Percentiles rank a stretch among this genome's conserved stretches.
phyloP scores from a whole-genome alignment of 129 eudicot species.

The Arctium lappa region DNA sequence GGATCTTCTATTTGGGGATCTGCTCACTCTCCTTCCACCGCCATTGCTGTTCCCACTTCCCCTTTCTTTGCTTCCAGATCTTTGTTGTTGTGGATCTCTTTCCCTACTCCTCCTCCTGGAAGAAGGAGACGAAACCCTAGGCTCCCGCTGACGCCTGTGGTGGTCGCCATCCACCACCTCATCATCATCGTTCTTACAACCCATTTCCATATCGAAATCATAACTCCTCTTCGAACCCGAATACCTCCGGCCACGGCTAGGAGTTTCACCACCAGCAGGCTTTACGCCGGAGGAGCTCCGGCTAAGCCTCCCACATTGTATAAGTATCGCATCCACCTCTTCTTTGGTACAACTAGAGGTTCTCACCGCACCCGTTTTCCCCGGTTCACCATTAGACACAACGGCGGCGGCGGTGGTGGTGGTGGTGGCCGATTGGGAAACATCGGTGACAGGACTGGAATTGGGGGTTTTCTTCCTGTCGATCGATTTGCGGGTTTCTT shows the following conservation, averaged over 20 bases:
- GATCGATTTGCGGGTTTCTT: slow-evolving; percentile 31
- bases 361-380: slow-evolving; percentile 46
- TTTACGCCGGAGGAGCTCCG: slow-evolving; percentile 78
- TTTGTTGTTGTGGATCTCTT: slow-evolving; percentile 54
- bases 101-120: slow-evolving; percentile 70
- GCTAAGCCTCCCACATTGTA: slow-evolving; percentile 95
- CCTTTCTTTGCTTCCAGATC: slow-evolving; percentile 75
- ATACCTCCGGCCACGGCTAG: slow-evolving; percentile 53
- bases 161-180: slow-evolving; percentile 39
- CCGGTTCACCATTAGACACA: slow-evolving; percentile 12
- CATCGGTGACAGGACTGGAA: slow-evolving; percentile 4
- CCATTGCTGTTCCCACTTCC: slow-evolving; percentile 15
- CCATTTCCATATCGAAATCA: slow-evolving; percentile 73
- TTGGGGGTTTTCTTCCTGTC: slow-evolving; percentile 31
- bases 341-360: slow-evolving; percentile 91
- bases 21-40: slow-evolving; percentile 65
- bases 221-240: slow-evolving; percentile 85
- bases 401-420: not conserved
- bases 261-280: slow-evolving; percentile 28
- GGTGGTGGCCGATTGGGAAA: not conserved
- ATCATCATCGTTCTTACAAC: slow-evolving; percentile 34
- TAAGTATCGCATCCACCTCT: slow-evolving; percentile 88
- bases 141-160: slow-evolving; percentile 46
- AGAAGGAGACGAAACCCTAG: slow-evolving; percentile 48
- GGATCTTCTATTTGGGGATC: slow-evolving; percentile 93